These are phyloP conservation scores for Blastomyces silverae DNA, from an alignment of 2,329 filamentous ascomycete species.

Conservation along the genomic window DNA sequence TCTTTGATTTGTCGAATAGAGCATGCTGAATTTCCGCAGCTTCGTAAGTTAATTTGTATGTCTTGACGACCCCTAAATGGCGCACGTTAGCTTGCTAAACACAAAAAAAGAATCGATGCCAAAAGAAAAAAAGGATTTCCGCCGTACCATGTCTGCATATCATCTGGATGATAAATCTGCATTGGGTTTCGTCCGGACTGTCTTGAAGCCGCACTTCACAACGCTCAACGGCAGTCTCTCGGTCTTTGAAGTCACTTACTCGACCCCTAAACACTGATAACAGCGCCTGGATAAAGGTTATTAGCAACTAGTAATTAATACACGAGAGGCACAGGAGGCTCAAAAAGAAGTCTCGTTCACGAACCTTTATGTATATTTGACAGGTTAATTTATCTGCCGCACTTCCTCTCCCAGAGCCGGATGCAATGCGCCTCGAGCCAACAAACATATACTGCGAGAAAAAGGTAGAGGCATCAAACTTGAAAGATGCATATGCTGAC, in stretches of 20 bases:
- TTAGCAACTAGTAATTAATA: not conserved
- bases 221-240: constrained; percentile 54
- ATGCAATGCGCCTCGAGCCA: constrained; percentile 25
- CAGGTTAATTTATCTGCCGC: constrained; percentile 50
- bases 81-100: not conserved
- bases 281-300: constrained; percentile 39
- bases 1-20: constrained; percentile 52
- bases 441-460: constrained; percentile 55
- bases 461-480: constrained; percentile 49
- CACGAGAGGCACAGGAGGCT: not conserved
- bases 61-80: constrained; percentile 53
- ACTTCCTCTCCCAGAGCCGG: constrained; percentile 20
- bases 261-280: constrained; percentile 59
- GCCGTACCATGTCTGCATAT: constrained; percentile 54
- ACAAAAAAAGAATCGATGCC: not conserved
- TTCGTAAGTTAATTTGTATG: constrained; percentile 59
- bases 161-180: constrained; percentile 56
- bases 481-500: constrained; percentile 57
- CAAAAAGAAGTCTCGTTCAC: constrained; percentile 9
- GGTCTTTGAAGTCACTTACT: constrained; percentile 48
- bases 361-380: constrained; percentile 52
- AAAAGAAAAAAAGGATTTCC: not conserved
- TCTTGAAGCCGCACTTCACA: constrained; percentile 58
- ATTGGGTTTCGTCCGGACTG: constrained; percentile 50
- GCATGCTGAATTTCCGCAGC: constrained; percentile 57